Evolutionary conservation across 768 basidiomycete species (phyloP).

Genomic region (Suillus spraguei): DNA sequence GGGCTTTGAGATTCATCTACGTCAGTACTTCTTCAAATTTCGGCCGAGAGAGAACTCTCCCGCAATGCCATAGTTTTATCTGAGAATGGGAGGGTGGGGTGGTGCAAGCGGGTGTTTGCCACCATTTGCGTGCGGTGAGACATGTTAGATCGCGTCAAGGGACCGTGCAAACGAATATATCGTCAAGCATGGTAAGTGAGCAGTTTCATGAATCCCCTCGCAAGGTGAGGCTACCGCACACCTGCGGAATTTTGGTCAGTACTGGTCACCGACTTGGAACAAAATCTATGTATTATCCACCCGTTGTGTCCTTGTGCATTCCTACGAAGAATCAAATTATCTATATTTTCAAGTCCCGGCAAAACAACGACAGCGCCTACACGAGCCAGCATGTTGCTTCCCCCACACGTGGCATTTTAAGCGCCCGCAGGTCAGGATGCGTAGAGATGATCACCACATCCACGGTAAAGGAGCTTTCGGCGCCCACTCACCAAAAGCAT

Average conservation of each 20-base stretch:
- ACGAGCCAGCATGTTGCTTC: no score
- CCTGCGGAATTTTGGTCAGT: slow-evolving; percentile 40
- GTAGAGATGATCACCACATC: neutral
- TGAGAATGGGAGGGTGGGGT: no score
- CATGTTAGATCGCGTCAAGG: neutral
- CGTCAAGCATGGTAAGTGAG: slow-evolving; percentile 88
- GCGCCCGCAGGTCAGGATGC: neutral
- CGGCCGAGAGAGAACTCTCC: no score
- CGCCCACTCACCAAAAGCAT: neutral
- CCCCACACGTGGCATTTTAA: no score
- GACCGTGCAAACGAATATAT: slow-evolving; percentile 46
- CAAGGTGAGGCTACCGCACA: slow-evolving; percentile 93
- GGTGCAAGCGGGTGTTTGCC: no score
- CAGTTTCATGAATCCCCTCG: slow-evolving; percentile 79
- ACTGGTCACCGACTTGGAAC: slow-evolving; percentile 7
- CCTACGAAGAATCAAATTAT: no score
- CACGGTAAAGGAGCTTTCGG: neutral
- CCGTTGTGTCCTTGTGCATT: neutral
- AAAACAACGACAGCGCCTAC: no score
- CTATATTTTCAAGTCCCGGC: no score
- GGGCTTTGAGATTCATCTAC: no score
- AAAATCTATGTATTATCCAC: neutral
- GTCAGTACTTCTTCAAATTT: no score
- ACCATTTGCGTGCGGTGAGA: neutral
- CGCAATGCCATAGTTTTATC: no score